Evolutionary conservation across 2,329 filamentous ascomycete species (phyloP), one percentile per base, ranked within the genome.

Genomic region (Penicillium sclerotigenum): DNA sequence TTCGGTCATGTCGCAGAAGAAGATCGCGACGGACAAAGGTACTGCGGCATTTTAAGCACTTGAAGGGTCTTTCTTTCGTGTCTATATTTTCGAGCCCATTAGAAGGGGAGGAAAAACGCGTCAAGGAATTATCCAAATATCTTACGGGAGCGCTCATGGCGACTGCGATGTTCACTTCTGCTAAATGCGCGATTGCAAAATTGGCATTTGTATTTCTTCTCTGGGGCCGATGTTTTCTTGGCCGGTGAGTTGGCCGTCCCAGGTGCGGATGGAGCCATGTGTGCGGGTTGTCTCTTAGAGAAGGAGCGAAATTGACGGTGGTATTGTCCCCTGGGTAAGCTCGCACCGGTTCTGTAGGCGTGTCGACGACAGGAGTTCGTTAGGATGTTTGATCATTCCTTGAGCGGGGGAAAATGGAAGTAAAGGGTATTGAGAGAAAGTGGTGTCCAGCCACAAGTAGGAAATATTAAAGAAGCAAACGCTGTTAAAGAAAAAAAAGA

Each of bases 131-230:
- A n/a, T 31, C 10, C 2, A 0, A 47, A 40, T 93, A 40, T 93
- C 93, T 82, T 94, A 97, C 94, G 94, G 75, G 91, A 96, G 79
- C 94, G 85, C 79, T 99, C 94, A 78, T 99, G 94, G 77, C 94
- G 85, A 78, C 91, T 97, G 68, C 94, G 86, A 77, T 99, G 94
- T 78, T 99, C 94, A 76, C 91, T 96, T 75, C 94, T 84, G 80
- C 92, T 97, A 76, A 99, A 99, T 62, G 94, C 94, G 76, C 94
- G 85, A 79, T 92, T 92, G 81, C 94, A 97, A 78, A 96, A 97
- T 81, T 96, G 91, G 80, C 94, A 99, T 77, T 97, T 97, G 86
- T 99, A 99, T 79, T 97, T 96, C 82, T 95, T 93, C 81, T 97
- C 94, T 54, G 92, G 91, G 67, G 86, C 87, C 67, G 87, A 79